These are phyloP conservation scores for Claviceps sp. DNA, from an alignment of 2,329 filamentous ascomycete genomes.

Conservation along the genomic window DNA sequence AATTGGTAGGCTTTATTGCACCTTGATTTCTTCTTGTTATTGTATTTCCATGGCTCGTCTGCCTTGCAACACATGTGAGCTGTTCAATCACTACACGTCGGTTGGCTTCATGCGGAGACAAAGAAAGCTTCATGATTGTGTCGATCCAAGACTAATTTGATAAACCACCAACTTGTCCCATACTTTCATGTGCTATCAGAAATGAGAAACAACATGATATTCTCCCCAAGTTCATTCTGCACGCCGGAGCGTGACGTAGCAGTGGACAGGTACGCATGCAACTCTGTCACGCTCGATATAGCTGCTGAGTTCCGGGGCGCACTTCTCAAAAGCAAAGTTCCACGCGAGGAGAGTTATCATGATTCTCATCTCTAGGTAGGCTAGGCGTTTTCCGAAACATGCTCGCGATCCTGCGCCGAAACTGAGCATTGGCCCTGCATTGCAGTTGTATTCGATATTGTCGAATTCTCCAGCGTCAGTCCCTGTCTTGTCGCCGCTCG, in stretches of 20 bases:
- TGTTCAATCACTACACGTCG: too few species aligned
- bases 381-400: slow-evolving; percentile 17
- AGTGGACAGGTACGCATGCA: background rate
- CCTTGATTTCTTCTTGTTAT: too few species aligned
- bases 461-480: background rate
- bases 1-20: too few species aligned
- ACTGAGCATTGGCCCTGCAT: slow-evolving; percentile 5
- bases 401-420: slow-evolving; percentile 14
- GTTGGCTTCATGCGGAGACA: too few species aligned
- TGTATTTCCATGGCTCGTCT: too few species aligned
- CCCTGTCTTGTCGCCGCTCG: slow-evolving; percentile 2
- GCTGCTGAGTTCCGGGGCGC: background rate
- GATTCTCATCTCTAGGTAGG: slow-evolving; percentile 17
- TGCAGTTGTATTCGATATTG: background rate
- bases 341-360: slow-evolving; percentile 14
- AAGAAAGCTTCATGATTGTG: too few species aligned
- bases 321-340: slow-evolving; percentile 9
- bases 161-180: too few species aligned
- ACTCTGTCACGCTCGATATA: background rate
- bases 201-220: too few species aligned
- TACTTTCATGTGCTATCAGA: too few species aligned
- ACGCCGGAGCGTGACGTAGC: background rate
- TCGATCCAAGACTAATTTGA: too few species aligned
- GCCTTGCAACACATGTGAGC: too few species aligned
- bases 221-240: background rate